Percentiles rank a stretch among this genome's conserved stretches.
Evolutionary conservation across 306 rosid species (phyloP).

Genomic region (Begonia loranthoides): DNA sequence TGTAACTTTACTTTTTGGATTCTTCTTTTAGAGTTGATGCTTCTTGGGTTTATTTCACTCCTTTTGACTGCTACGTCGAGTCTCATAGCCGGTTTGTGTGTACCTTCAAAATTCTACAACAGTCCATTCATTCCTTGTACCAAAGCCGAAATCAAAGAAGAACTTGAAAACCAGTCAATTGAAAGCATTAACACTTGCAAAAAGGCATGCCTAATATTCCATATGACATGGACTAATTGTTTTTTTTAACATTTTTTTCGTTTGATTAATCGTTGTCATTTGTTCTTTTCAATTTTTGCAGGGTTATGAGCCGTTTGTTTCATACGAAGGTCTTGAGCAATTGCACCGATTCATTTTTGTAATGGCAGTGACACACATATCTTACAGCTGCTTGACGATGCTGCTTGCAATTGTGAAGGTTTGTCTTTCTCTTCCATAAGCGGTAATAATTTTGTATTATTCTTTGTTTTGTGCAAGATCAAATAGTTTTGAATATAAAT

Average conservation of each 20-base stretch:
- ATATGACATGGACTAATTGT: neutral
- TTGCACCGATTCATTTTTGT: slow-evolving; percentile 93
- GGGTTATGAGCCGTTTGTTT: slow-evolving; percentile 91
- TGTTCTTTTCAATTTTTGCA: too few species aligned
- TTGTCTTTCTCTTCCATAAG: neutral
- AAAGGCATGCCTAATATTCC: slow-evolving; percentile 30
- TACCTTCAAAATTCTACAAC: slow-evolving; percentile 69
- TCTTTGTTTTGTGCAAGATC: slow-evolving; percentile 1
- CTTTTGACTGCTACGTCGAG: slow-evolving; percentile 86
- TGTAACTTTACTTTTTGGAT: slow-evolving; percentile 4
- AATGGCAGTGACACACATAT: slow-evolving; percentile 87
- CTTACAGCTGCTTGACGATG: slow-evolving; percentile 96
- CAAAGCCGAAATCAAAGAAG: slow-evolving; percentile 50
- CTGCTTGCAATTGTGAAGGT: slow-evolving; percentile 92
- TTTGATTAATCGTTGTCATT: too few species aligned
- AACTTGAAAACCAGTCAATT: slow-evolving; percentile 26
- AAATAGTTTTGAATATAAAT: too few species aligned
- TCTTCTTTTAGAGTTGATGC: slow-evolving; percentile 69
- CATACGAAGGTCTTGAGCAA: slow-evolving; percentile 91
- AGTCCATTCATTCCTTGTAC: slow-evolving; percentile 80
- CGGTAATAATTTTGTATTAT: too few species aligned
- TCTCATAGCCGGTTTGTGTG: slow-evolving; percentile 69
- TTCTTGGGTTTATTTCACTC: slow-evolving; percentile 93
- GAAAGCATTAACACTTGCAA: slow-evolving; percentile 65
- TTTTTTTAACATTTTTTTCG: too few species aligned